Percentiles rank a stretch among this genome's conserved stretches.
These are phyloP conservation scores for Phytophthora capsici DNA, from an alignment of 352 stramenopile species.

Conservation along the genomic window DNA sequence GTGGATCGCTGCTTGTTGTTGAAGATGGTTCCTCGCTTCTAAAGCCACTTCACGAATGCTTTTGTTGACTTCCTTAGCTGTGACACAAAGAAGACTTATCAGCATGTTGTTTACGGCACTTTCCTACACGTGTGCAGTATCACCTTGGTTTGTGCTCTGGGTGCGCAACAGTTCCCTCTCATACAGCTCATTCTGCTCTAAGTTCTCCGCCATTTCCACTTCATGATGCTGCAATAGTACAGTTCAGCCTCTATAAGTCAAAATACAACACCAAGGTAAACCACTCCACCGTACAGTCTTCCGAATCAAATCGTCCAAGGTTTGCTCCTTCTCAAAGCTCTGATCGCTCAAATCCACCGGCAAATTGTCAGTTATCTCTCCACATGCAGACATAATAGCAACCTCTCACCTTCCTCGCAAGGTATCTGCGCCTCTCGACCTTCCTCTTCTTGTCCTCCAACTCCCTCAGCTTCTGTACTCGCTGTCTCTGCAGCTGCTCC, in stretches of 20 bases:
- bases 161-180: conserved; percentile 66
- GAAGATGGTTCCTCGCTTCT: conserved; percentile 62
- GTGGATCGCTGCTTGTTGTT: conserved; percentile 54
- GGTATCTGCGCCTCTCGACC: conserved; percentile 68
- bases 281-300: conserved; percentile 53
- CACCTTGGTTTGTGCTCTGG: conserved; percentile 61
- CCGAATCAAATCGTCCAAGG: conserved; percentile 66
- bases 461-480: conserved; percentile 59
- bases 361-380: not conserved
- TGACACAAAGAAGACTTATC: not conserved
- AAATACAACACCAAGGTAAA: not conserved
- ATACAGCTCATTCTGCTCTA: conserved; percentile 80
- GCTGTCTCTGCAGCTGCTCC: conserved; percentile 59
- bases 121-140: not conserved
- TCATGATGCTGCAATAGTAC: conserved; percentile 58
- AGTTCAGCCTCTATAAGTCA: not conserved
- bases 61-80: conserved; percentile 63
- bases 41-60: conserved; percentile 69
- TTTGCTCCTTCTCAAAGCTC: conserved; percentile 86
- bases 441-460: conserved; percentile 79
- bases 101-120: not conserved
- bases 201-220: conserved; percentile 71
- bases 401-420: conserved; percentile 71
- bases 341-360: conserved; percentile 22
- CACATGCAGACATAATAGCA: not conserved